Evolutionary conservation across 2,329 filamentous ascomycete genomes (phyloP).

Genomic region (Beauveria scarabaeidicola): DNA sequence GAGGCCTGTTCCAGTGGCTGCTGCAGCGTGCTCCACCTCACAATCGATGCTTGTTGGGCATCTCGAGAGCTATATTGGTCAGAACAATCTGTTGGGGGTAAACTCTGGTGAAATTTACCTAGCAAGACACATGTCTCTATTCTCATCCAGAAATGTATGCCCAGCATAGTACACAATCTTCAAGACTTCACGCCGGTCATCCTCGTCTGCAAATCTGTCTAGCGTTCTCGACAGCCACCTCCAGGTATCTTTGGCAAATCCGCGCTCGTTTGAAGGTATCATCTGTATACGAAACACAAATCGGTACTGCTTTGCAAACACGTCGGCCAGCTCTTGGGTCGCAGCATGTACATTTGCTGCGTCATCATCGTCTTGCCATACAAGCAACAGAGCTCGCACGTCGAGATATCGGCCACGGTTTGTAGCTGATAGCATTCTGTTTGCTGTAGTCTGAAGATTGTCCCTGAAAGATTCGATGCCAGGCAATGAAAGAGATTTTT

Average conservation of each 20-base stretch:
- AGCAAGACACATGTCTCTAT: constrained; percentile 49
- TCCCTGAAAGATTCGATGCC: constrained; percentile 43
- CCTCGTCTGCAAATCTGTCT: constrained; percentile 43
- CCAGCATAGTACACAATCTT: constrained; percentile 53
- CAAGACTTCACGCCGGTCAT: constrained; percentile 46
- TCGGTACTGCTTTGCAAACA: constrained; percentile 44
- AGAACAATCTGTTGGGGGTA: constrained; percentile 1
- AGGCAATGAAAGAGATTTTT: constrained; percentile 41
- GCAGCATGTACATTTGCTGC: constrained; percentile 29
- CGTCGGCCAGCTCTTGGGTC: constrained; percentile 39
- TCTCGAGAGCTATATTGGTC: constrained; percentile 35
- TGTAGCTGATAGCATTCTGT: constrained; percentile 40
- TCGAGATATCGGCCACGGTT: constrained; percentile 44
- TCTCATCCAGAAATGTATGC: constrained; percentile 44
- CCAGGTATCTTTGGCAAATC: constrained; percentile 40
- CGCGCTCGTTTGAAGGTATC: constrained; percentile 37
- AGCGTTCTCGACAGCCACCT: constrained; percentile 45
- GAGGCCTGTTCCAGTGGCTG: constrained; percentile 46
- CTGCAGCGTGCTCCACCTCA: constrained; percentile 49
- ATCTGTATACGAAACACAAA: constrained; percentile 39
- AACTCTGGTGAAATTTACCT: constrained; percentile 32
- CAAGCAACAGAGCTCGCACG: constrained; percentile 45
- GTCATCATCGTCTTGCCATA: constrained; percentile 48
- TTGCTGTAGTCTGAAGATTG: constrained; percentile 43
- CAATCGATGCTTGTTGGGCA: constrained; percentile 34